These are phyloP conservation scores for Aspergillus fischeri DNA, from an alignment of 2,329 filamentous ascomycete genomes.

Conservation along the genomic window DNA sequence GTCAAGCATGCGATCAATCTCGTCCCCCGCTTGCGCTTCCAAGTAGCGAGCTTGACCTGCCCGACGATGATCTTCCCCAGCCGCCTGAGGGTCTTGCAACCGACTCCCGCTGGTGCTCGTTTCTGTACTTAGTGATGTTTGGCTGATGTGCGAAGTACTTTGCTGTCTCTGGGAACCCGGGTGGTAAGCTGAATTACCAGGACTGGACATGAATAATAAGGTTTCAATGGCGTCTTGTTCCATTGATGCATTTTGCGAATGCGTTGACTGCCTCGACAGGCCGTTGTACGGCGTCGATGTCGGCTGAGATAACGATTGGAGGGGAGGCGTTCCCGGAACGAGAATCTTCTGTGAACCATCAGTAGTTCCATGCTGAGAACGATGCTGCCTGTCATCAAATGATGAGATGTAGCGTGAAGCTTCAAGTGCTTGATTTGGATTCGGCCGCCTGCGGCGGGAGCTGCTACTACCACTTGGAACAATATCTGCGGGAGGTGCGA, in stretches of 20 bases:
- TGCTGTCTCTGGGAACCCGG: constrained; percentile 29
- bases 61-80: constrained; percentile 4
- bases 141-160: constrained; percentile 20
- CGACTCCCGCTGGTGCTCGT: constrained; percentile 8
- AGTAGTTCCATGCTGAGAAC: constrained; percentile 30
- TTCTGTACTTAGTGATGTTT: constrained; percentile 19
- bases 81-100: constrained; percentile 18
- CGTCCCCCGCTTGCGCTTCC: constrained; percentile 35
- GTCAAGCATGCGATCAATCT: constrained; percentile 39
- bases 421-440: constrained; percentile 29
- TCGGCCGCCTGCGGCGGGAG: constrained; percentile 33
- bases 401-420: constrained; percentile 17
- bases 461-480: constrained; percentile 27
- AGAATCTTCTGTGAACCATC: constrained; percentile 16
- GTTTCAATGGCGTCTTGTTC: constrained; percentile 51
- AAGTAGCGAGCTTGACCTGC: constrained; percentile 15
- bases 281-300: constrained; percentile 19
- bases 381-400: constrained; percentile 27
- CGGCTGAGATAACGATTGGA: constrained; percentile 20
- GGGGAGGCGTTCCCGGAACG: constrained; percentile 30
- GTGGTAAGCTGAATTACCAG: constrained; percentile 44
- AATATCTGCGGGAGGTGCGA: constrained; percentile 45
- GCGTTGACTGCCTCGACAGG: constrained; percentile 28
- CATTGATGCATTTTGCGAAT: constrained; percentile 43
- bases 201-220: constrained; percentile 48